These are phyloP conservation scores for Coemansia sp. DNA, from an alignment of 192 early-diverging fungal species.

Conservation along the genomic window DNA sequence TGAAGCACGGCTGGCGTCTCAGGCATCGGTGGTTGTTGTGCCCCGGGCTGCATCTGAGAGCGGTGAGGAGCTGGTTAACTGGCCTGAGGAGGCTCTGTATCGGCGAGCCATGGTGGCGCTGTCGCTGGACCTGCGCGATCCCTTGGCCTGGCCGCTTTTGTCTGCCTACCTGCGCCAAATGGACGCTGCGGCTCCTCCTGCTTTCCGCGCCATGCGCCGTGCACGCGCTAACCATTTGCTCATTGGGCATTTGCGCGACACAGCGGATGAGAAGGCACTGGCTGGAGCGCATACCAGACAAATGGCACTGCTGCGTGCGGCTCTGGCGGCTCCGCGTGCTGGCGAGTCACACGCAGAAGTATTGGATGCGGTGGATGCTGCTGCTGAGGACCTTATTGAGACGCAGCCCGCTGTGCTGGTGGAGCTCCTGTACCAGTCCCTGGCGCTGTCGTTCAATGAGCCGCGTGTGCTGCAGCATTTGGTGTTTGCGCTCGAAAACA, in stretches of 20 bases:
- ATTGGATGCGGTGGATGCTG: slow-evolving; percentile 58
- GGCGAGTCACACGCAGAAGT: slow-evolving; percentile 58
- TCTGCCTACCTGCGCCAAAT: slow-evolving; percentile 43
- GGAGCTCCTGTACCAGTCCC: slow-evolving; percentile 60
- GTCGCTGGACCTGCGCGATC: slow-evolving; percentile 14
- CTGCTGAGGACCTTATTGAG: slow-evolving; percentile 49
- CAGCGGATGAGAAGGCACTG: too few relatives aligned
- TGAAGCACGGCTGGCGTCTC: slow-evolving; percentile 13
- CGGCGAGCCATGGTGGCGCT: slow-evolving; percentile 53
- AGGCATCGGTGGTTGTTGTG: slow-evolving; percentile 34
- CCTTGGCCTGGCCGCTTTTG: slow-evolving; percentile 14
- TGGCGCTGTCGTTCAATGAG: slow-evolving; percentile 68
- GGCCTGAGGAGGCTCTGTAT: slow-evolving; percentile 71
- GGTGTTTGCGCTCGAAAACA: slow-evolving; percentile 52
- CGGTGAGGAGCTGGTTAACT: slow-evolving; percentile 55
- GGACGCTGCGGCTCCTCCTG: slow-evolving; percentile 38
- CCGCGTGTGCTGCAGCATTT: slow-evolving; percentile 63
- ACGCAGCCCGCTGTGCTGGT: slow-evolving; percentile 35
- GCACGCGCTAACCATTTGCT: slow-evolving; percentile 53
- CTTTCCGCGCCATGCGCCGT: slow-evolving; percentile 53
- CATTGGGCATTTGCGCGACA: slow-evolving; percentile 38
- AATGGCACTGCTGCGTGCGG: slow-evolving; percentile 56
- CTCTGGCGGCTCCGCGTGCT: slow-evolving; percentile 59
- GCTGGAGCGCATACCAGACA: slow-evolving; percentile 54
- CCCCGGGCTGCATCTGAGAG: slow-evolving; percentile 46